Evolutionary conservation across 2,329 filamentous ascomycete species (phyloP).

Genomic region (Scolecobasidium constrictum): DNA sequence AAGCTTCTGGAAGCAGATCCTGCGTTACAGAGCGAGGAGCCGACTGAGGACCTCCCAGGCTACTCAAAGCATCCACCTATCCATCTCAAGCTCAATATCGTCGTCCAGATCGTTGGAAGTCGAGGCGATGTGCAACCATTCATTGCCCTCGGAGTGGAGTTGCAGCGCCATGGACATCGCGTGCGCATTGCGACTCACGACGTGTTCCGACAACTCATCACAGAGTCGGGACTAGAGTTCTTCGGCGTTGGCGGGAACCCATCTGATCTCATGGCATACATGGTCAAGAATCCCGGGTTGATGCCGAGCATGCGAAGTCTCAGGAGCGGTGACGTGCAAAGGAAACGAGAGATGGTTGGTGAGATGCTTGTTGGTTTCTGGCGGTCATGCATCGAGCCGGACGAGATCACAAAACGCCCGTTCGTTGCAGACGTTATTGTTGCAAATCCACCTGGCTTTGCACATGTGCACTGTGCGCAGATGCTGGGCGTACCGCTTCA

Average conservation of each 20-base stretch:
- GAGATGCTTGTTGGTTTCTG: conserved; percentile 79
- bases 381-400: conserved; percentile 60
- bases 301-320: conserved; percentile 65
- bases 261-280: conserved; percentile 74
- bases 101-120: conserved; percentile 74
- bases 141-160: conserved; percentile 53
- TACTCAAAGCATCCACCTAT: too few relatives aligned
- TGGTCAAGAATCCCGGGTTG: too few relatives aligned
- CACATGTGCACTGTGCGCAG: conserved; percentile 64
- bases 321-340: conserved; percentile 60
- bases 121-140: conserved; percentile 75
- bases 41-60: too few relatives aligned
- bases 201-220: conserved; percentile 63
- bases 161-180: conserved; percentile 61
- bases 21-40: too few relatives aligned
- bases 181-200: conserved; percentile 72
- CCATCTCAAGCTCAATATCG: conserved; percentile 57
- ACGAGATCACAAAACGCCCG: conserved; percentile 29
- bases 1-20: not conserved
- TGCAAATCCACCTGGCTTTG: conserved; percentile 67
- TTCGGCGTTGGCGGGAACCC: conserved; percentile 72
- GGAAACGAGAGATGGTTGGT: conserved; percentile 57
- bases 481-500: conserved; percentile 65
- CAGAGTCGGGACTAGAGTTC: conserved; percentile 65
- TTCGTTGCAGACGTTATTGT: conserved; percentile 80